These are phyloP conservation scores for Parietaria judaica DNA, from an alignment of 306 rosid species.

Conservation along the genomic window DNA sequence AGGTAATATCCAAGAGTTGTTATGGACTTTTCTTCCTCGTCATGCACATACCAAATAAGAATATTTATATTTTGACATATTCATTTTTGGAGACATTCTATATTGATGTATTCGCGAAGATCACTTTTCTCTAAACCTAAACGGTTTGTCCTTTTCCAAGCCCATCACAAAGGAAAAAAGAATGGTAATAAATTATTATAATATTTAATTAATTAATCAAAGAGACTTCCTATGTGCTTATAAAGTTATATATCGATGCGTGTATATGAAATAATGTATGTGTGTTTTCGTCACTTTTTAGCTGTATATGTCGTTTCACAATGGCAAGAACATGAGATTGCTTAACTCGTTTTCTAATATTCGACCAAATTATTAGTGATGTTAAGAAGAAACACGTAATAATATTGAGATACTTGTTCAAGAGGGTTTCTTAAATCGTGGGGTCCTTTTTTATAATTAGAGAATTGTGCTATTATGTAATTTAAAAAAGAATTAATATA, in stretches of 20 bases:
- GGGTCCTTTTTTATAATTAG: too few species aligned
- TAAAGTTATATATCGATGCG: neutral
- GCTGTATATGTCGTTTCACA: neutral
- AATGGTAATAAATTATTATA: neutral
- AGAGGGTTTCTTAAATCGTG: too few species aligned
- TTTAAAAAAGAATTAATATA: too few species aligned
- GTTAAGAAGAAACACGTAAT: neutral
- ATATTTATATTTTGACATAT: constrained; percentile 6
- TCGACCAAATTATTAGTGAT: neutral
- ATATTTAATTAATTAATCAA: neutral
- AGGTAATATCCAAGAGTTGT: constrained; percentile 22
- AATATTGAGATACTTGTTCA: neutral
- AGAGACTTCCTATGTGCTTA: neutral
- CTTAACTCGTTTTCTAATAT: neutral
- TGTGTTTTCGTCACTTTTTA: neutral
- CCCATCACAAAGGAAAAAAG: neutral
- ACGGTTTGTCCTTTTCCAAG: neutral
- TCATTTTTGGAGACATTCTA: neutral
- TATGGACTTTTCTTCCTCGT: constrained; percentile 34
- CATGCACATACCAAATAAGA: constrained; percentile 16
- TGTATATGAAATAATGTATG: neutral
- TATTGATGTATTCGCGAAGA: neutral
- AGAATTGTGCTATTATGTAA: too few species aligned
- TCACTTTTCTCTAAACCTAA: neutral
- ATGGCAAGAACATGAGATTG: neutral